These are phyloP conservation scores for Sclerotinia trifoliorum DNA, from an alignment of 2,329 filamentous ascomycete genomes.

Conservation along the genomic window DNA sequence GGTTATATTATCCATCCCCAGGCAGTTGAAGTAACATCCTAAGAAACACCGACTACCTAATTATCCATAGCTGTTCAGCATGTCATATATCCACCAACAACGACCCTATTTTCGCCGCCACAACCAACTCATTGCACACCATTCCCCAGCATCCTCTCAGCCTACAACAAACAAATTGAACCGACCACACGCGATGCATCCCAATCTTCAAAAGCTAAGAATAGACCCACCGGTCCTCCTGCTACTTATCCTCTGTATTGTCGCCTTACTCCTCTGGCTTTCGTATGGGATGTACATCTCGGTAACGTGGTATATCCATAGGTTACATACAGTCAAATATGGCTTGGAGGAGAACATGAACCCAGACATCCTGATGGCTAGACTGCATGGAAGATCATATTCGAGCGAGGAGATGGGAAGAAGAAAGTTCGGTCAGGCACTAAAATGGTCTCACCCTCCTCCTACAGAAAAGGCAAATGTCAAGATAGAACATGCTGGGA, in stretches of 20 bases:
- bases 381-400: not conserved
- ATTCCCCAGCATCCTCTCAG: not conserved
- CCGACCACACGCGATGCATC: constrained; percentile 12
- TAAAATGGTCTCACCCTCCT: not conserved
- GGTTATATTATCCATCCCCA: not conserved
- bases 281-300: not conserved
- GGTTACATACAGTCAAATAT: not conserved
- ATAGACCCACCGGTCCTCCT: constrained; percentile 7
- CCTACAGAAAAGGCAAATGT: not conserved
- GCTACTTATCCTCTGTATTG: not conserved
- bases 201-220: constrained; percentile 11
- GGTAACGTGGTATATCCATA: not conserved
- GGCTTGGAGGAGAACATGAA: not conserved
- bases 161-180: not conserved
- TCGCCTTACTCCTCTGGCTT: constrained; percentile 5
- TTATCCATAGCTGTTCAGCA: not conserved
- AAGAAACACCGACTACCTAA: not conserved
- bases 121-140: not conserved
- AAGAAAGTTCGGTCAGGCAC: not conserved
- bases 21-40: not conserved
- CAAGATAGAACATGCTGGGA: not conserved
- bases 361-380: not conserved
- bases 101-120: constrained; percentile 8
- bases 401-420: not conserved
- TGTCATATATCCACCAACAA: not conserved